Base-by-base conservation (phyloP, 305 asterid genomes). In the Fraxinus floribunda region DNA sequence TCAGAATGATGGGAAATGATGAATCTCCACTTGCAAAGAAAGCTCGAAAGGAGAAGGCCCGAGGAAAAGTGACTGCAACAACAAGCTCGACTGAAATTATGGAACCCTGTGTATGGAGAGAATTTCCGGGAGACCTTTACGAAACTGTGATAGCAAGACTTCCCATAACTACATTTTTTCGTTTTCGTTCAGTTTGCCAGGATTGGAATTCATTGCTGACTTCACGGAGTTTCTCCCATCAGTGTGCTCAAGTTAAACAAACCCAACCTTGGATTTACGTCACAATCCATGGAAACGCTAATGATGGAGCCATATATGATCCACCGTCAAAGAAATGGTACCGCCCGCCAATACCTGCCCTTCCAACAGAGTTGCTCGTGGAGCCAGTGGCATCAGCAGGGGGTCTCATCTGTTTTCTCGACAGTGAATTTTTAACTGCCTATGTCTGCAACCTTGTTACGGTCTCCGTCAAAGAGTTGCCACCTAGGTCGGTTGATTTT, bases 301-400 rank as follows among this genome's bases (percentile, higher is more conserved):
- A 88, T 64, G 84, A 85, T 0, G 91, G 92, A 83, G 91, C 91
- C 75, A 88, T 88, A 86, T 89, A 85, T 74, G 90, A 88, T 82
- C 90, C 90, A 5, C 24, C 77, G 10, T 71, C 79, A 78, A 89
- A 79, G 86, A 85, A 86, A 82, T 89, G 92, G 91, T 87, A 86
- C 84, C 91, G 85, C 84, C 89, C 91, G 5, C 71, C 90, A 10
- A 60, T 88, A 62, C 88, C 90, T 11, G 89, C 89, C 10, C 16
- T 88, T 77, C 88, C 89, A 5, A 85, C 89, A 29, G 84, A 88
- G 84, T 77, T 86, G 34, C 81, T 88, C 34, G 85, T 89, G 78
- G 78, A 86, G 84, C 91, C 91, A 44, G 89, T 89, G 75, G 91
- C 91, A 81, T 89, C 92, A 16, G 89, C 84, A 1, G 90, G 92